Evolutionary conservation across 2,329 filamentous ascomycete genomes (phyloP).

Genomic region (Botrytis hyacinthi): DNA sequence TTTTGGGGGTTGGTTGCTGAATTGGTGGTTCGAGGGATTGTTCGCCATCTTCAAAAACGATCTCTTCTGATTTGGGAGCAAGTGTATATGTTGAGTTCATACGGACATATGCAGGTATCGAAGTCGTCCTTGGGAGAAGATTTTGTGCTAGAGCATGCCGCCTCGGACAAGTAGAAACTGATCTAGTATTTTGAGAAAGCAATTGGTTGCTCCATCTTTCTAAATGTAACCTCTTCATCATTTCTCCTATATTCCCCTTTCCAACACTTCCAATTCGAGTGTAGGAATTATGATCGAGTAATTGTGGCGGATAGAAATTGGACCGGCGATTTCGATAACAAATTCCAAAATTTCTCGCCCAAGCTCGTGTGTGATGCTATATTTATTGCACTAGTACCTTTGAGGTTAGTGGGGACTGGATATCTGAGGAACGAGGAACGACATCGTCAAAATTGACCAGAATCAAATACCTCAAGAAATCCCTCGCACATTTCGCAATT

Average conservation of each 20-base stretch:
- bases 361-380: constrained; percentile 20
- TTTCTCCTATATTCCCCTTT: constrained; percentile 23
- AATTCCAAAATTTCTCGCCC: constrained; percentile 23
- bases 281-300: constrained; percentile 1
- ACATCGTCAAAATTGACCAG: constrained; percentile 5
- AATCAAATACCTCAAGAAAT: constrained; percentile 19
- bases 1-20: not conserved
- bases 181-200: constrained; percentile 46
- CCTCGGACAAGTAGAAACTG: constrained; percentile 44
- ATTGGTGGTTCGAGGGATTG: not conserved
- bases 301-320: constrained; percentile 6
- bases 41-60: constrained; percentile 34
- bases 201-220: constrained; percentile 60
- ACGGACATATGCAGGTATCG: constrained; percentile 42
- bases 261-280: constrained; percentile 17
- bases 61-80: constrained; percentile 23
- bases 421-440: constrained; percentile 13
- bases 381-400: constrained; percentile 1
- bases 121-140: constrained; percentile 46
- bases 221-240: constrained; percentile 62
- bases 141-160: constrained; percentile 50
- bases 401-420: not conserved
- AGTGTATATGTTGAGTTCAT: constrained; percentile 27
- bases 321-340: constrained; percentile 16
- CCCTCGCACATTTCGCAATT: constrained; percentile 29